Percentiles rank a stretch among this genome's conserved stretches.
Conservation (phyloP, 768 basidiomycete genomes). For the Tulasnella sp. region DNA sequence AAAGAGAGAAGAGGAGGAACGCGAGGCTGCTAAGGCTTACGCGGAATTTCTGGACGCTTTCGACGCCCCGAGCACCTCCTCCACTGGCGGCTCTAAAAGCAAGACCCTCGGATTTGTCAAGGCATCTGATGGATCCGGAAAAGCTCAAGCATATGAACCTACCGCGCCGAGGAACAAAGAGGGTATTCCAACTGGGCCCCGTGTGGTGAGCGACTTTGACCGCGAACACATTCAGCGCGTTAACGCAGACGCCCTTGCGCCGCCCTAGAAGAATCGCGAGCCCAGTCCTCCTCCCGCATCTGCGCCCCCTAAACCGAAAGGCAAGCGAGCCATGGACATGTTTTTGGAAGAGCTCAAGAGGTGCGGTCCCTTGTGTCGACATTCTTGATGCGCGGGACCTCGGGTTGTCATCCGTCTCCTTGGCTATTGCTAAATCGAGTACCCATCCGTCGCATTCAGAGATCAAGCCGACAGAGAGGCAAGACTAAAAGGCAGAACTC, state of each 20-base stretch:
- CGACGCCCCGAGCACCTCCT: conserved; percentile 52
- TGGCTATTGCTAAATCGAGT: conserved; percentile 31
- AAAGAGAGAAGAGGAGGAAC: conserved; percentile 83
- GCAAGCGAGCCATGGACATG: conserved; percentile 93
- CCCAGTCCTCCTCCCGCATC: conserved; percentile 48
- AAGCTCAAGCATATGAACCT: conserved; percentile 19
- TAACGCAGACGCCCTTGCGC: conserved; percentile 33
- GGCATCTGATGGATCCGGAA: conserved; percentile 36
- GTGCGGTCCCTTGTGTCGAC: conserved; percentile 47
- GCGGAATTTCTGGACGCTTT: conserved; percentile 85
- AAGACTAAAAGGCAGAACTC: conserved; percentile 55
- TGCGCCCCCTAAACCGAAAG: conserved; percentile 72
- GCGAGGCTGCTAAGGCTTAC: conserved; percentile 74
- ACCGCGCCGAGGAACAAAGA: conserved; percentile 7
- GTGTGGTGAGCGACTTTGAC: conserved; percentile 26
- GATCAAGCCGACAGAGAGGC: conserved; percentile 93
- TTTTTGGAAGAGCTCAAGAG: conserved; percentile 97
- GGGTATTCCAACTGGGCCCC: not conserved
- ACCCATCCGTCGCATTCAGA: conserved; percentile 49
- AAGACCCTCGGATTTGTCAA: conserved; percentile 38
- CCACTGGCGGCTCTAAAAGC: conserved; percentile 31
- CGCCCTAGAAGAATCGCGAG: conserved; percentile 35
- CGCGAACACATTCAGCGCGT: not conserved
- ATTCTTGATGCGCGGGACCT: conserved; percentile 24
- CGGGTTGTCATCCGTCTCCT: not conserved